A percentile compares a stretch with the other conserved stretches of the same genome.
Conservation (phyloP, 306 rosid species). For the Vigna mungo region DNA sequence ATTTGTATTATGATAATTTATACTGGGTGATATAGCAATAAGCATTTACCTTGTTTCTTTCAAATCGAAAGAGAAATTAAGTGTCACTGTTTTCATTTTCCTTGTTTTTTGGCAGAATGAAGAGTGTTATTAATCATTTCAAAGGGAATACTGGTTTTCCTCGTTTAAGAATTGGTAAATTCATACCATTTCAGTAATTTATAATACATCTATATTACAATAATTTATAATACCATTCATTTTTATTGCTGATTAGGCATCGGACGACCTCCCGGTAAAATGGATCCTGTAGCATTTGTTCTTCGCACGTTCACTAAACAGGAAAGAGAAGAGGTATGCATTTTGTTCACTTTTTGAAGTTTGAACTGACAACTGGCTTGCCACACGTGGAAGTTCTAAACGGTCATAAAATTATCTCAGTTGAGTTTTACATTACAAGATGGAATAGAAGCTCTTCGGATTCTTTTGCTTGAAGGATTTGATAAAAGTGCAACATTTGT, state of each 20-base stretch:
- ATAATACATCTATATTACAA: conserved; percentile 12
- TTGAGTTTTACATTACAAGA: conserved; percentile 73
- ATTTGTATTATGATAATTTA: conserved; percentile 32
- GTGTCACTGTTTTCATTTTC: conserved; percentile 22
- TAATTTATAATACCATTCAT: conserved; percentile 18
- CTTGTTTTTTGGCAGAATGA: conserved; percentile 71
- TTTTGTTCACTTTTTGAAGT: neutral
- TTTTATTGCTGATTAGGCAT: conserved; percentile 49
- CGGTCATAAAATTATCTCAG: conserved; percentile 54
- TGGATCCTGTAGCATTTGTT: conserved; percentile 81
- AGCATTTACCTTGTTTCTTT: conserved; percentile 34
- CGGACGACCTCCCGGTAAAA: conserved; percentile 63
- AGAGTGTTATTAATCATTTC: conserved; percentile 82
- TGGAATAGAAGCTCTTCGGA: conserved; percentile 76
- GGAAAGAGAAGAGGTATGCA: conserved; percentile 76
- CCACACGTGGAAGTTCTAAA: conserved; percentile 32
- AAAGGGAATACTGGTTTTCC: conserved; percentile 81
- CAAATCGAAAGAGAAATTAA: conserved; percentile 24
- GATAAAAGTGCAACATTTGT: conserved; percentile 71
- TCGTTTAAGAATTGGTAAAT: conserved; percentile 80
- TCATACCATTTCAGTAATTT: conserved; percentile 16
- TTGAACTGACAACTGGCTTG: conserved; percentile 15
- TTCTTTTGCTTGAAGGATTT: conserved; percentile 84
- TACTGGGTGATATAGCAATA: neutral
- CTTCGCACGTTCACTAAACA: conserved; percentile 81